Evolutionary conservation across 768 basidiomycete genomes (phyloP).

Genomic region (Tricholoma saponaceum): DNA sequence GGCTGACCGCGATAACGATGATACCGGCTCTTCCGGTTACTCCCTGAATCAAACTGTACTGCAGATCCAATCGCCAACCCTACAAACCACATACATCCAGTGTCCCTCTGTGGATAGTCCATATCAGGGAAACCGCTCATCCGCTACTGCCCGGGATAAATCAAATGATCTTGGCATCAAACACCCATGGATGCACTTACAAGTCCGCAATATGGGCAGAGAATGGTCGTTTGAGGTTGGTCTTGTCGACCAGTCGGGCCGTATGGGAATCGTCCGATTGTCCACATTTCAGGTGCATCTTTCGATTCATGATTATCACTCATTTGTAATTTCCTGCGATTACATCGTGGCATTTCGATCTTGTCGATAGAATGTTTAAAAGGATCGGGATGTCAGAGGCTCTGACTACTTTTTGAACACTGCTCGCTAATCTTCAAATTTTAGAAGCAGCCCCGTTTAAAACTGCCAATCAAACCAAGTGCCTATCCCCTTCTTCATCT

Average conservation of each 20-base stretch:
- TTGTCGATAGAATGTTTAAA: not conserved
- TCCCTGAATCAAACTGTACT: constrained; percentile 63
- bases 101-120: constrained; percentile 40
- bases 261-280: constrained; percentile 57
- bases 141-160: constrained; percentile 8
- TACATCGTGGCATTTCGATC: not conserved
- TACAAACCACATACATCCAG: constrained; percentile 63
- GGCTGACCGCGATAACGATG: constrained; percentile 13
- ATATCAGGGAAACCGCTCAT: not conserved
- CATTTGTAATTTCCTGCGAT: not conserved
- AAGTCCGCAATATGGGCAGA: constrained; percentile 62
- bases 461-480: constrained; percentile 25
- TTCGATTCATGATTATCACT: not conserved
- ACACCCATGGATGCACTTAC: constrained; percentile 73
- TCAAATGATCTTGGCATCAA: constrained; percentile 48
- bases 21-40: constrained; percentile 26
- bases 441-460: constrained; percentile 55
- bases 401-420: not conserved
- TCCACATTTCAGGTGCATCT: constrained; percentile 77
- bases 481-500: constrained; percentile 63
- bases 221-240: constrained; percentile 79
- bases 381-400: not conserved
- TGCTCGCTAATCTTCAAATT: not conserved
- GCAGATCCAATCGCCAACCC: constrained; percentile 75
- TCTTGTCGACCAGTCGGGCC: constrained; percentile 57